Evolutionary conservation across 2,329 filamentous ascomycete species (phyloP).

Genomic region (Colletotrichum theobromicola): DNA sequence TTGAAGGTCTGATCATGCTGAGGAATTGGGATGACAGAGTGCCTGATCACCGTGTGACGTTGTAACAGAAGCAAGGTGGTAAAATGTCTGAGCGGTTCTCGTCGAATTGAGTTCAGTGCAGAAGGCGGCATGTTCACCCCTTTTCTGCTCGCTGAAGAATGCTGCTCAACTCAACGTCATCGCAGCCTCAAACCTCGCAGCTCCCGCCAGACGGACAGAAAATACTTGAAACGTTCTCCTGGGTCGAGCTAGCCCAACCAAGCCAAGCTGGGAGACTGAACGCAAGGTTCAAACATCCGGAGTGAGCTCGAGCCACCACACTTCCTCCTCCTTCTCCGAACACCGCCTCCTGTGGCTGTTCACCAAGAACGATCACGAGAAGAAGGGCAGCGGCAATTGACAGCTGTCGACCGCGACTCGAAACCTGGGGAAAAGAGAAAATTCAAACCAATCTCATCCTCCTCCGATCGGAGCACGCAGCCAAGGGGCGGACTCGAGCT

Average conservation of each 20-base stretch:
- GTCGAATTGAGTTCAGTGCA: not conserved
- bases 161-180: not conserved
- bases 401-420: not conserved
- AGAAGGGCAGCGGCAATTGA: not conserved
- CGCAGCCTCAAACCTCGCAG: not conserved
- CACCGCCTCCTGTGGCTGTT: not conserved
- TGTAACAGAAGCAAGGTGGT: not conserved
- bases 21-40: not conserved
- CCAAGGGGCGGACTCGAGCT: not conserved
- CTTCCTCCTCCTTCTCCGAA: not conserved
- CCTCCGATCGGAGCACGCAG: not conserved
- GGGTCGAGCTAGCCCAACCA: not conserved
- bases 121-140: not conserved
- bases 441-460: not conserved
- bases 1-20: not conserved
- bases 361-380: not conserved
- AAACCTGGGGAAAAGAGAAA: not conserved
- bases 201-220: not conserved
- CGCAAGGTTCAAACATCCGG: not conserved
- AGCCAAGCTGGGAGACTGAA: not conserved
- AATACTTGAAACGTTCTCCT: not conserved
- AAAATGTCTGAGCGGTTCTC: not conserved
- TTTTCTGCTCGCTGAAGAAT: not conserved
- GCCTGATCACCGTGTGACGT: not conserved
- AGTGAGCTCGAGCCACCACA: slow-evolving; percentile 8